Base-by-base conservation (phyloP, 179 eudicot genomes). In the Actinidia arguta region DNA sequence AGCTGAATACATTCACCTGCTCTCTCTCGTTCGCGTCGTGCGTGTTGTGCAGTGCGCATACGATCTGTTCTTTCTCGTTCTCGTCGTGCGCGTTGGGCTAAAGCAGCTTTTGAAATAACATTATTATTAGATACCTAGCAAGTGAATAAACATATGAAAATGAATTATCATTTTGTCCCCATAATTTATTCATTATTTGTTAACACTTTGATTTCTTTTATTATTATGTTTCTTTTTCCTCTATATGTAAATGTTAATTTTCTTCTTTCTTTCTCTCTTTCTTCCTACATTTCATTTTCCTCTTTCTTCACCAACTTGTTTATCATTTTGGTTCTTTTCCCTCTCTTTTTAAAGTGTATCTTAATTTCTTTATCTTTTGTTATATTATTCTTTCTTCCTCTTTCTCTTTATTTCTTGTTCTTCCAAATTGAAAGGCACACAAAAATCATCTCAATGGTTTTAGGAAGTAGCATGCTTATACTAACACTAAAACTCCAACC, bases 41-140 rank as follows among this genome's bases (percentile, higher is more conserved):
- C 9, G 11, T 8, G 55, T 46, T 71, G 52, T 46, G 25, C 54
- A 25, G 47, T 13, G 46, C 47, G 54, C 12, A n/a, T n/a, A n/a
- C n/a, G 48, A 11, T 20, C 46, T 44, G 74, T 25, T 67, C 72
- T 69, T 69, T 69, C 74, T 18, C 51, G 51, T 20, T 69, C 48
- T 69, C 74, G 74, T 44, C 74, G 74, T 69, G 51, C 74, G 44
- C 74, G 74, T 69, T 69, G 74, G n/a, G 74, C 74, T 25, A 44
- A 44, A 14, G 74, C 74, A 69, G 52, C 52, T 69, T 69, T 69
- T 69, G 74, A 69, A 39, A 69, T 69, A 16, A 18, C 50, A 69
- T 69, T 46, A 69, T 42, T 42, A 17, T 20, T 69, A 51, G 52
- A 42, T 69, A 51, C 74, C 74, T 69, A 69, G 8, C 39, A 42